Conservation (phyloP, 2,329 filamentous ascomycete species). For the Metarhizium rileyi region DNA sequence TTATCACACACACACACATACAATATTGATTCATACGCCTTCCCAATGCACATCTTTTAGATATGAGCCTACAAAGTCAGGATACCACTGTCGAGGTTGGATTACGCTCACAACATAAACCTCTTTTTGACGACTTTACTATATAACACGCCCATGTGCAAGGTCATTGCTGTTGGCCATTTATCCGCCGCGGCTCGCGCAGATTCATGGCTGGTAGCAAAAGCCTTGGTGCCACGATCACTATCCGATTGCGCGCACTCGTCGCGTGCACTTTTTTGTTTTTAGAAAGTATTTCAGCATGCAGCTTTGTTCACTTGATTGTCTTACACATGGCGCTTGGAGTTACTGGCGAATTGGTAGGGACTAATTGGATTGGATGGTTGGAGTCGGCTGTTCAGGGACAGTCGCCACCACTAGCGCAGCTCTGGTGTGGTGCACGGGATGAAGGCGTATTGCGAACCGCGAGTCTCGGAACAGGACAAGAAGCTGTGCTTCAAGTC, state of each 20-base stretch:
- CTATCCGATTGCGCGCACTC: slow-evolving; percentile 1
- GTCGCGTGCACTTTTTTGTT: slow-evolving; percentile 21
- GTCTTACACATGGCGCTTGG: slow-evolving; percentile 31
- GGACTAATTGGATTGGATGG: slow-evolving; percentile 24
- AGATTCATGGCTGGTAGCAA: not conserved
- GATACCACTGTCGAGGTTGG: slow-evolving; percentile 16
- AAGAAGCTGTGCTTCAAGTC: slow-evolving; percentile 7
- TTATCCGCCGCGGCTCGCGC: not conserved
- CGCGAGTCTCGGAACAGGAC: slow-evolving; percentile 2
- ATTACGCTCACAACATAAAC: slow-evolving; percentile 17
- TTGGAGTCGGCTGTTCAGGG: slow-evolving; percentile 25
- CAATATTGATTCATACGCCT: slow-evolving; percentile 2
- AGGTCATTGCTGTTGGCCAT: slow-evolving; percentile 9
- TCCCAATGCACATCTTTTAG: slow-evolving; percentile 9
- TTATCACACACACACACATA: slow-evolving; percentile 1
- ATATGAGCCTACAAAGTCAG: slow-evolving; percentile 15
- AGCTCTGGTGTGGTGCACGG: slow-evolving; percentile 3
- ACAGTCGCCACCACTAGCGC: not conserved
- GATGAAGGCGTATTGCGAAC: slow-evolving; percentile 3
- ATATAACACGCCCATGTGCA: slow-evolving; percentile 10
- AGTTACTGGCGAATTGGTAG: slow-evolving; percentile 27
- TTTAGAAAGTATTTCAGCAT: slow-evolving; percentile 25
- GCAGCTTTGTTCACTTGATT: slow-evolving; percentile 18
- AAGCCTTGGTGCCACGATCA: not conserved
- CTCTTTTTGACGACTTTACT: slow-evolving; percentile 24